Percentiles rank a stretch among this genome's conserved stretches.
Conservation (phyloP, 2,329 filamentous ascomycete species). For the Hypoxylon sp. region DNA sequence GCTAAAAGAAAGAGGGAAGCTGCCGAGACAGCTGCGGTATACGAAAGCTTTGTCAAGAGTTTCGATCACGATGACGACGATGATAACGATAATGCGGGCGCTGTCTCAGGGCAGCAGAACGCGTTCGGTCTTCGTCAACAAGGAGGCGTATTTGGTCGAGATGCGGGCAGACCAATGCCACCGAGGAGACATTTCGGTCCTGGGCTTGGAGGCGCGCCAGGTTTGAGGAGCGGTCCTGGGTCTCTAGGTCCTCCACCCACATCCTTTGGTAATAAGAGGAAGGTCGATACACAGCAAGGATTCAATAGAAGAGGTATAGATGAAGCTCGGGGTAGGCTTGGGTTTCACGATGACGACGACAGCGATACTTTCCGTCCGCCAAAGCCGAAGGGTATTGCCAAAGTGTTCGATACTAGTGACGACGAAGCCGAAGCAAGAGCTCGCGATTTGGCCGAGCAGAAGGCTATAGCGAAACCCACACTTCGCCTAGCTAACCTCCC, state of each 20-base stretch:
- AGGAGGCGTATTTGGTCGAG: conserved; percentile 38
- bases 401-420: conserved; percentile 76
- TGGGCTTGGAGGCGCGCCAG: conserved; percentile 59
- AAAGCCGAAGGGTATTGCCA: conserved; percentile 68
- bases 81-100: conserved; percentile 47
- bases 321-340: conserved; percentile 47
- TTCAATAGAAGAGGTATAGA: conserved; percentile 46
- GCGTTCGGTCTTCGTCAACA: conserved; percentile 33
- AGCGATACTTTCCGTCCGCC: conserved; percentile 32
- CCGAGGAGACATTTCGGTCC: conserved; percentile 72
- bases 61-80: conserved; percentile 71
- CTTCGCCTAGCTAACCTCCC: conserved; percentile 68
- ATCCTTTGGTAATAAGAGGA: conserved; percentile 63
- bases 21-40: conserved; percentile 86
- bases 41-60: conserved; percentile 86
- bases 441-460: conserved; percentile 62
- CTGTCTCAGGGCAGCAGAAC: conserved; percentile 25
- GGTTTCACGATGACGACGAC: conserved; percentile 51
- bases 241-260: conserved; percentile 64
- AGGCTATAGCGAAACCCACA: conserved; percentile 69
- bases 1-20: conserved; percentile 85
- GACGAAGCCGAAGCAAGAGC: conserved; percentile 60
- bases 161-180: conserved; percentile 44
- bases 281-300: conserved; percentile 56
- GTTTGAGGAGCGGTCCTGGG: conserved; percentile 67